Conservation (phyloP, 2,329 filamentous ascomycete genomes). For the Exophiala xenobiotica region DNA sequence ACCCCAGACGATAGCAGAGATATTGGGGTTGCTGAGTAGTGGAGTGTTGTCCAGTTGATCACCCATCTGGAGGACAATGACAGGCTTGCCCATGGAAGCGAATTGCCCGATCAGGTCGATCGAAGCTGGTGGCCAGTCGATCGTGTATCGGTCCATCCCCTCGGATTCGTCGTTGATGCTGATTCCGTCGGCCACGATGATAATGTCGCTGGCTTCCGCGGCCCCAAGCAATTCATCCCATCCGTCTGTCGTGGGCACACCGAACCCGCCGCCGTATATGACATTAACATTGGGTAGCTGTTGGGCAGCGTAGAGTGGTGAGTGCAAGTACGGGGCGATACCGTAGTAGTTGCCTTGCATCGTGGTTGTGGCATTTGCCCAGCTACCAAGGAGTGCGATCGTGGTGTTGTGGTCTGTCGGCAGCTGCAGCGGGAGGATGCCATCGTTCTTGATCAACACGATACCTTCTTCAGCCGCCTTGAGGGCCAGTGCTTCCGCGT, state of each 20-base stretch:
- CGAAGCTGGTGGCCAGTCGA: slow-evolving; percentile 46
- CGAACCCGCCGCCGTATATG: slow-evolving; percentile 43
- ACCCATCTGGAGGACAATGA: slow-evolving; percentile 45
- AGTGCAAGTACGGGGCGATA: slow-evolving; percentile 55
- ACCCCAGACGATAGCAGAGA: slow-evolving; percentile 45
- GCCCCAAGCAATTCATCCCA: slow-evolving; percentile 38
- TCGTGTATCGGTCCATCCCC: slow-evolving; percentile 40
- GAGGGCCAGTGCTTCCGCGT: slow-evolving; percentile 56
- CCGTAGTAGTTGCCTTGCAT: slow-evolving; percentile 63
- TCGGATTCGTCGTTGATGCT: slow-evolving; percentile 46
- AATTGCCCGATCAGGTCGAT: slow-evolving; percentile 42
- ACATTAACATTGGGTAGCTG: slow-evolving; percentile 47
- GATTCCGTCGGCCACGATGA: slow-evolving; percentile 45
- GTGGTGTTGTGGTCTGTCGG: slow-evolving; percentile 38
- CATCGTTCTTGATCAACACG: slow-evolving; percentile 55
- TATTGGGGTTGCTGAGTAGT: slow-evolving; percentile 40
- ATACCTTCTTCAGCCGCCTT: slow-evolving; percentile 52
- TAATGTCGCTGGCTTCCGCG: slow-evolving; percentile 38
- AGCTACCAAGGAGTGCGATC: slow-evolving; percentile 59
- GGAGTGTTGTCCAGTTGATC: slow-evolving; percentile 46
- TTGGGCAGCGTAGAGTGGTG: slow-evolving; percentile 52
- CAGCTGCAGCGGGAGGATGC: slow-evolving; percentile 45
- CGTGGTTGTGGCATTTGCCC: slow-evolving; percentile 57
- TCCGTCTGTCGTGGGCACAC: slow-evolving; percentile 34
- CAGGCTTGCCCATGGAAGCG: slow-evolving; percentile 38